Evolutionary conservation across 805 yeast species (phyloP), one percentile per base, ranked within the genome.

Genomic region (Lachancea sp.): DNA sequence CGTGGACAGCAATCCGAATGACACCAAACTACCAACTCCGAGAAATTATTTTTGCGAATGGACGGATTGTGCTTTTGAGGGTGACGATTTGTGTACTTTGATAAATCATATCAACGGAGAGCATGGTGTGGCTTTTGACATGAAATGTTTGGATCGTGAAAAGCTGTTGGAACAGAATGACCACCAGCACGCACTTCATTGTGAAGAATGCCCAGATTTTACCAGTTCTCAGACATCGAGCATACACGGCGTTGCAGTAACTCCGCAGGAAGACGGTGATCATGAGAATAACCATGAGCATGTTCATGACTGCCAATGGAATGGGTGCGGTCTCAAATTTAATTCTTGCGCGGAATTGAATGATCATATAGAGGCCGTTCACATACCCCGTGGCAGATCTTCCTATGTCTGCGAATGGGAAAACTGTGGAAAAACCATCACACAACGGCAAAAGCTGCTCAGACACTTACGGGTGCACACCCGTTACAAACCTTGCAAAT

Each of bases 381-480:
- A 93, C 60, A 70, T 93, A 15, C 84, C 85, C 2, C 74, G 82
- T 9, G 89, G 96, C 1, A 75, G 83, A 58, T 74, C 83, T 1
- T 63, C 67, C 18, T 88, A 90, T 58, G 62, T 63, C 12, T 93
- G 99, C 59, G 56, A 65, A 34, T 93, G 99, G 99, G 62, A 71
- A 9, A 82, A 77, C 2, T 93, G 99, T 64, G 74, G 74, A 18
- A 75, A 96, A 32, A 60, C 65, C 25, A 93, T 91, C 58, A 65
- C 75, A 9, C 98, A 91, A 61, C 72, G 93, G 26, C 98, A 91
- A 56, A 93, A 91, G 63, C 68, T 89, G 8, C 66, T 85, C 13
- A 74, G 99, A 35, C 99, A 91, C 66, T 67, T 93, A 40, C 93
- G 85, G 63, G 82, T 83, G 3, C 99, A 93, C 62, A 87, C 98